Conservation (phyloP, 371 early-diverging fungal genomes). For the Rhizopus microsporus region DNA sequence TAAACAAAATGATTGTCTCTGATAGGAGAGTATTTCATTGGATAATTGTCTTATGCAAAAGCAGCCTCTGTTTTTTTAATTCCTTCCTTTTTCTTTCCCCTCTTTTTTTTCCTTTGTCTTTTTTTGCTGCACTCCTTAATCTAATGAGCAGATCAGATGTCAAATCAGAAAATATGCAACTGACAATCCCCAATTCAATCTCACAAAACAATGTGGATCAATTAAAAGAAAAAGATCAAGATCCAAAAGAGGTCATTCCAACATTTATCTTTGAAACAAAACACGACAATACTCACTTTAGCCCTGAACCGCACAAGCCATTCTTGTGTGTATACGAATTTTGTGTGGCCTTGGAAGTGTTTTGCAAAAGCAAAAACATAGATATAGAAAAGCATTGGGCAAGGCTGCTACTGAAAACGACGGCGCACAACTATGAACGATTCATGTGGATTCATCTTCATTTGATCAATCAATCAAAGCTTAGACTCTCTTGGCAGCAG, state of each 20-base stretch:
- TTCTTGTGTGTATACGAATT: constrained; percentile 24
- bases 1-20: no score
- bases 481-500: constrained; percentile 15
- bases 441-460: constrained; percentile 22
- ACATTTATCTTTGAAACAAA: constrained; percentile 14
- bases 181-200: no score
- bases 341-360: constrained; percentile 12
- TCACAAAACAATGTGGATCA: not conserved
- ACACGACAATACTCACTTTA: not conserved
- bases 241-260: constrained; percentile 8
- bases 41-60: no score
- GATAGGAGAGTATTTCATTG: no score
- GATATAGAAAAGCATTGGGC: constrained; percentile 18
- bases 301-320: not conserved
- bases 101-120: no score
- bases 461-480: not conserved
- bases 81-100: no score
- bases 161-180: no score
- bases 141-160: no score
- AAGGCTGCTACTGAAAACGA: constrained; percentile 10
- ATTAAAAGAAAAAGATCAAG: not conserved
- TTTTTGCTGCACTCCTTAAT: no score
- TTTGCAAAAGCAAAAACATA: constrained; percentile 8
- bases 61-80: no score
- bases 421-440: constrained; percentile 14